Evolutionary conservation across 1,284 basidiomycete genomes (phyloP), one percentile per base, ranked within the genome.

Genomic region (Trichosporon ovoides): DNA sequence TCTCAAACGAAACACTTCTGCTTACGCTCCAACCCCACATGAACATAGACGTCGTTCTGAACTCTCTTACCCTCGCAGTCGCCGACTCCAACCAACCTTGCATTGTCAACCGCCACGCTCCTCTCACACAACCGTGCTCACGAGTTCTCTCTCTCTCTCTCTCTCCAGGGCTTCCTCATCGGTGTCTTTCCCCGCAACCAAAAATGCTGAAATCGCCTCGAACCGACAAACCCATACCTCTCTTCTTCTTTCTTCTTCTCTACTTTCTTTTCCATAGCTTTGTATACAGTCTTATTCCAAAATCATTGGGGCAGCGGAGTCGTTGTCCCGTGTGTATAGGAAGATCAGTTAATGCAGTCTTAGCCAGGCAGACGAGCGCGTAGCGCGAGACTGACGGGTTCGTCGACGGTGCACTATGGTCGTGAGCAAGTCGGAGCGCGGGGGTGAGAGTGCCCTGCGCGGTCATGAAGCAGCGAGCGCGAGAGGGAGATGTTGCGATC

Each of bases 301-400:
- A 48, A 9, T 22, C 43, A 48, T 28, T 5, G 43, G 43, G 28
- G 28, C 28, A 9, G 28, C 37, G 43, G 14, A 22, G 9, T n/a
- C n/a, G 43, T 22, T 12, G 28, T 9, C 9, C 43, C 43, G 43
- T 48, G 43, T 48, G 43, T 48, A 48, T 48, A 48, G 43, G 43
- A 22, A 48, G 28, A 48, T 48, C 24, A 28, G 43, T 43, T 48
- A 48, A 48, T 48, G 43, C 43, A 48, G 43, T 48, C 43, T 48
- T 28, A 48, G 43, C n/a, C 24, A 14, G n/a, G 16, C 22, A 37
- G 35, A n/a, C 35, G 16, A 13, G 12, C 35, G 35, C 13, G 35
- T 14, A 35, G 14, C 34, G 14, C n/a, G n/a, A n/a, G n/a, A n/a
- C n/a, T n/a, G n/a, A n/a, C n/a, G n/a, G n/a, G n/a, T n/a, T n/a